Evolutionary conservation across 1,284 basidiomycete genomes (phyloP).

Genomic region (Malassezia vespertilionis): DNA sequence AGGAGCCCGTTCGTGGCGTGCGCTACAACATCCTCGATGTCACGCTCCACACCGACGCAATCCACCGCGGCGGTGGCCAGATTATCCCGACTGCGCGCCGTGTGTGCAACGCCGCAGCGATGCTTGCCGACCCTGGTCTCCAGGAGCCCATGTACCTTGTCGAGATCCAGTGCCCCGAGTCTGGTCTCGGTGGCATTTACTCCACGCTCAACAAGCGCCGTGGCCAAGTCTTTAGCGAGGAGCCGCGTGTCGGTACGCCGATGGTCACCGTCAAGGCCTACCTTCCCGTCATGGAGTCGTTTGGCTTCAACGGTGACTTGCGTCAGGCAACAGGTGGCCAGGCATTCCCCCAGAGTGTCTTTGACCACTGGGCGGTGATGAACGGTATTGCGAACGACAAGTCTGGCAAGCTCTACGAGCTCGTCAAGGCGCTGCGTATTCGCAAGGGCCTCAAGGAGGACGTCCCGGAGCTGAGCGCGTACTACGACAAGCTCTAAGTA

Average conservation of each 20-base stretch:
- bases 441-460: constrained; percentile 67
- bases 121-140: constrained; percentile 79
- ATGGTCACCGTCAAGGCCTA: constrained; percentile 99
- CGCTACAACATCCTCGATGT: constrained; percentile 95
- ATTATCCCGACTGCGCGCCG: constrained; percentile 92
- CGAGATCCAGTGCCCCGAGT: constrained; percentile 97
- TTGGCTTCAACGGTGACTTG: constrained; percentile 96
- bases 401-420: constrained; percentile 76
- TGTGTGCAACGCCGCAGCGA: constrained; percentile 86
- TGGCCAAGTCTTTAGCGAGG: constrained; percentile 95
- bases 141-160: constrained; percentile 97
- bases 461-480: constrained; percentile 28
- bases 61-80: constrained; percentile 98
- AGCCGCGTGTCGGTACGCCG: constrained; percentile 91
- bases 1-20: constrained; percentile 98
- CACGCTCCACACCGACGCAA: constrained; percentile 93
- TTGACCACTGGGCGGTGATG: constrained; percentile 61
- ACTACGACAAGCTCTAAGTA: constrained; percentile 31
- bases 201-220: constrained; percentile 83
- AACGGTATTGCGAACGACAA: constrained; percentile 60
- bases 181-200: constrained; percentile 98
- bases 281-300: constrained; percentile 91
- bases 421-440: constrained; percentile 70
- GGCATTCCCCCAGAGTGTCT: constrained; percentile 93
- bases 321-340: constrained; percentile 86